A percentile compares a stretch with the other conserved stretches of the same genome.
phyloP scores from a whole-genome alignment of 202 grass and related monocot species.

The Setaria italica region DNA sequence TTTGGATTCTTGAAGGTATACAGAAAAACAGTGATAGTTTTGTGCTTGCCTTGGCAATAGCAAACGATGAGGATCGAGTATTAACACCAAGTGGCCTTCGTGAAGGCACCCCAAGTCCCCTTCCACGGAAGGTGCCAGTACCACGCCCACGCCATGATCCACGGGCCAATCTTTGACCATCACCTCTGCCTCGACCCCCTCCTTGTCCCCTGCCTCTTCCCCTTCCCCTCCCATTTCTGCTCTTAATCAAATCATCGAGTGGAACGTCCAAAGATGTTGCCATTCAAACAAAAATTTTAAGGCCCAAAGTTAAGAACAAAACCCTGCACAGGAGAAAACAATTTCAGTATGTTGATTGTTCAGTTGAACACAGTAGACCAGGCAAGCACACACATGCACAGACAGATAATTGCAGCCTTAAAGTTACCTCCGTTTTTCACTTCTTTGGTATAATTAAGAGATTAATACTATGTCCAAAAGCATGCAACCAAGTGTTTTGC shows the following conservation, averaged over 20 bases:
- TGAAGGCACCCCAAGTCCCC: slow-evolving; percentile 60
- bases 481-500: not conserved
- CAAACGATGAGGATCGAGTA: slow-evolving; percentile 68
- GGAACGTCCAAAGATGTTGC: slow-evolving; percentile 74
- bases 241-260: slow-evolving; percentile 84
- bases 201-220: slow-evolving; percentile 69
- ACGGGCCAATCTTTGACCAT: slow-evolving; percentile 52
- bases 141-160: slow-evolving; percentile 66
- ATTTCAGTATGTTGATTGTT: slow-evolving; percentile 31
- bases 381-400: not conserved
- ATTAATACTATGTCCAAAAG: not conserved
- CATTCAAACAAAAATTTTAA: slow-evolving; percentile 49
- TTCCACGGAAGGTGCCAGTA: slow-evolving; percentile 72
- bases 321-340: slow-evolving; percentile 41
- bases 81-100: slow-evolving; percentile 91
- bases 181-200: slow-evolving; percentile 68
- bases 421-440: slow-evolving; percentile 5
- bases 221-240: slow-evolving; percentile 60
- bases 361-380: slow-evolving; percentile 16
- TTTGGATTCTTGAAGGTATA: slow-evolving; percentile 71
- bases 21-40: slow-evolving; percentile 68
- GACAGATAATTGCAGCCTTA: not conserved
- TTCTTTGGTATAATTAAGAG: not conserved
- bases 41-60: slow-evolving; percentile 97
- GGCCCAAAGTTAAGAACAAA: slow-evolving; percentile 25